Evolutionary conservation across 257 asterid species (phyloP), one percentile per base, ranked within the genome.

Genomic region (Nicotiana tabacum): DNA sequence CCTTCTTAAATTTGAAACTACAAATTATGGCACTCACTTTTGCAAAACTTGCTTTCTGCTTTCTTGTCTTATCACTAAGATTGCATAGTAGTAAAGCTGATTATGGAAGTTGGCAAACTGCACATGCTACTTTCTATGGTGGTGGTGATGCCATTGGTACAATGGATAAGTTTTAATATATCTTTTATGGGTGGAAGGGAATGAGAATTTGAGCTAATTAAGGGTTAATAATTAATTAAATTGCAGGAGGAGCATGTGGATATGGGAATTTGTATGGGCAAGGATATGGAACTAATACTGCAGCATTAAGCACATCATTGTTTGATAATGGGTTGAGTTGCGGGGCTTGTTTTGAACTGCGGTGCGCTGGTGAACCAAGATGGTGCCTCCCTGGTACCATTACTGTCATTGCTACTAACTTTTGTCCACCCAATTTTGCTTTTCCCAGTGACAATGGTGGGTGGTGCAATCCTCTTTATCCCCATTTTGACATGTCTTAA

Each of bases 121-220:
- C 86, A 33, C 92, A 90, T 65, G 92, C 93, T 78, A 89, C 90
- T 3, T 90, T 90, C 81, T 90, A 90, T 9, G 91, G 91, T 9
- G 91, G 92, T 1, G 87, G 84, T 17, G 92, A 90, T 39, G 92
- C 93, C 78, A 82, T 92, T 0, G 92, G 92, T 3, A 90, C 93
- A 0, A 89, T 87, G 87, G 92, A 92, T 90, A 85, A 5, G 85
- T 62, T 18, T 1, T 1, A 11, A 83, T 82, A 87, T 21, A 21
- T 21, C 21, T 21, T 21, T 21, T 21, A 21, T 21, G 21, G 21
- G 21, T 21, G 21, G 21, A 21, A 21, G 21, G 21, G 21, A 21
- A 21, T 21, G 21, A 21, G 21, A 21, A 21, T 21, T 21, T 21
- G 21, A 21, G 21, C 21, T 21, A 21, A 21, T 21, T 21, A 21